Evolutionary conservation across 768 basidiomycete species (phyloP).

Genomic region (Melanogaster broomeanus): DNA sequence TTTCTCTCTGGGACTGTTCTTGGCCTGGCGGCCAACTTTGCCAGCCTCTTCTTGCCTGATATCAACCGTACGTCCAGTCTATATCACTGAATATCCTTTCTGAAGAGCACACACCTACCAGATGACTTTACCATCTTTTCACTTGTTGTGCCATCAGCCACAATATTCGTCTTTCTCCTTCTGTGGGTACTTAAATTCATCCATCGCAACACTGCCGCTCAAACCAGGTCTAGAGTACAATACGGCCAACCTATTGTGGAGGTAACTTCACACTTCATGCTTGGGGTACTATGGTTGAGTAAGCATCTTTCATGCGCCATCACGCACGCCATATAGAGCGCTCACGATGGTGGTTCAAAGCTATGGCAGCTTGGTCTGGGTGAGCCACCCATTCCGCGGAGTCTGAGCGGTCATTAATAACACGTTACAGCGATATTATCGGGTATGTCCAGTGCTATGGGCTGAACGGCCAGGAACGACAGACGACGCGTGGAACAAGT

Average conservation of each 20-base stretch:
- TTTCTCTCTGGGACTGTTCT: conserved; percentile 53
- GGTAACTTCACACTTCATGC: conserved; percentile 50
- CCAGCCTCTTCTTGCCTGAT: conserved; percentile 62
- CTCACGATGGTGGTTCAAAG: conserved; percentile 37
- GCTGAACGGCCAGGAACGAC: conserved; percentile 41
- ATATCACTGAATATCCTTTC: neutral
- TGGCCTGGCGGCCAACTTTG: conserved; percentile 70
- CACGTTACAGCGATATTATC: conserved; percentile 60
- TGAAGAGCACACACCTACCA: conserved; percentile 26
- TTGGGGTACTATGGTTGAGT: conserved; percentile 73
- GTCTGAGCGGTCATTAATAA: conserved; percentile 4
- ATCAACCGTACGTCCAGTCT: conserved; percentile 52
- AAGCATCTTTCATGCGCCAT: conserved; percentile 24
- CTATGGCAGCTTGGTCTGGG: conserved; percentile 77
- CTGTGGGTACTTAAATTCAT: conserved; percentile 46
- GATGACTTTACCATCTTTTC: conserved; percentile 74
- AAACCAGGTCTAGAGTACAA: conserved; percentile 49
- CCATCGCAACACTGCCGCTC: neutral
- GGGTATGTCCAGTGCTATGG: conserved; percentile 61
- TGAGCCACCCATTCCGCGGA: conserved; percentile 34
- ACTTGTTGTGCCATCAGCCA: conserved; percentile 62
- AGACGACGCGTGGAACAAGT: conserved; percentile 60
- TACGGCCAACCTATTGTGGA: conserved; percentile 72
- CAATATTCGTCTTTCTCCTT: conserved; percentile 62
- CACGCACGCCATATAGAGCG: neutral